Conservation (phyloP, 257 asterid species). For the Hygrophila difformis region DNA sequence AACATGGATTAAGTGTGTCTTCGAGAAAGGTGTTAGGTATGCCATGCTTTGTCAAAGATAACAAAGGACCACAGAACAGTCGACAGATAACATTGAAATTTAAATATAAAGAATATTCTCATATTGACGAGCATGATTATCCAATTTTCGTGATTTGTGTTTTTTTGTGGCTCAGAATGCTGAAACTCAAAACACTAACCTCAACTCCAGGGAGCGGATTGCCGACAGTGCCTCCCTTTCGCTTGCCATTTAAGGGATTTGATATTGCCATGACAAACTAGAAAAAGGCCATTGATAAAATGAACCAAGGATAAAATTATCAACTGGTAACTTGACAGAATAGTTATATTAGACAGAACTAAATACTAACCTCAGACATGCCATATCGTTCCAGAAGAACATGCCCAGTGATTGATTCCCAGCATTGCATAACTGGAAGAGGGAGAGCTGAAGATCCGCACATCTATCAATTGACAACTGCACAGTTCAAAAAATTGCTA, state of each 20-base stretch:
- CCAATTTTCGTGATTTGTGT: neutral
- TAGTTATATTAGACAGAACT: slow-evolving; percentile 3
- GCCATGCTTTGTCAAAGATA: too few species aligned
- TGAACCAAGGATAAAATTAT: slow-evolving; percentile 6
- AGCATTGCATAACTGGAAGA: slow-evolving; percentile 89
- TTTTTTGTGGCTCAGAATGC: slow-evolving; percentile 1
- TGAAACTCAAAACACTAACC: slow-evolving; percentile 39
- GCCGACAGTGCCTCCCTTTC: slow-evolving; percentile 97
- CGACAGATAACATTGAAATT: too few species aligned
- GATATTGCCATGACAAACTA: slow-evolving; percentile 97
- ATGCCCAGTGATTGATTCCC: slow-evolving; percentile 93
- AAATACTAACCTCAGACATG: slow-evolving; percentile 79
- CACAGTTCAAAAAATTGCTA: neutral
- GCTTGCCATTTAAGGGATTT: slow-evolving; percentile 67
- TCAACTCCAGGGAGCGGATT: slow-evolving; percentile 84
- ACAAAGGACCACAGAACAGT: too few species aligned
- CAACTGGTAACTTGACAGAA: neutral
- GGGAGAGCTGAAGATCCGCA: slow-evolving; percentile 99
- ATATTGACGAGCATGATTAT: too few species aligned
- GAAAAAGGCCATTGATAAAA: slow-evolving; percentile 12
- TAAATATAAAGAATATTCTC: too few species aligned
- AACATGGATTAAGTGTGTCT: too few species aligned
- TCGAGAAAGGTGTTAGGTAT: too few species aligned
- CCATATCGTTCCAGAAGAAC: slow-evolving; percentile 86
- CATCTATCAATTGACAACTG: slow-evolving; percentile 50